Percentiles rank a stretch among this genome's conserved stretches.
These are phyloP conservation scores for Blastobotrys peoriensis DNA, from an alignment of 805 yeast genomes.

Conservation along the genomic window DNA sequence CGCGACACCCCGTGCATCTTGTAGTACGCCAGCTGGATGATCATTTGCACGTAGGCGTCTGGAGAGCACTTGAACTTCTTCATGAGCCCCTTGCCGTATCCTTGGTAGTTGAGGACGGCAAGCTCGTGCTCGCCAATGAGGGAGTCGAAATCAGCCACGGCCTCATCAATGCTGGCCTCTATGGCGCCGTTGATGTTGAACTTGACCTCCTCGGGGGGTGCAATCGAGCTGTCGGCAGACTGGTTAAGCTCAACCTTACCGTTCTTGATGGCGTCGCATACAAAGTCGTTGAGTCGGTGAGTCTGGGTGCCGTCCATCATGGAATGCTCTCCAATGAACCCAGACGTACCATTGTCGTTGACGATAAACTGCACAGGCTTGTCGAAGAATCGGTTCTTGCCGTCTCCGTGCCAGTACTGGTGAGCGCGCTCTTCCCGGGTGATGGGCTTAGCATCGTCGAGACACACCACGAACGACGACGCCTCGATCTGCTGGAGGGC, in stretches of 20 bases:
- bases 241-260: conserved; percentile 36
- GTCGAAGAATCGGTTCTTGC: conserved; percentile 83
- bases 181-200: conserved; percentile 54
- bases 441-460: conserved; percentile 67
- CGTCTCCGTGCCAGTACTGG: conserved; percentile 94
- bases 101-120: conserved; percentile 71
- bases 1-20: conserved; percentile 71
- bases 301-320: conserved; percentile 98
- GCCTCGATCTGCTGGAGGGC: conserved; percentile 65
- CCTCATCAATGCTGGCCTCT: conserved; percentile 46
- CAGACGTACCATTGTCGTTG: conserved; percentile 77
- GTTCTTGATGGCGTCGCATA: conserved; percentile 51
- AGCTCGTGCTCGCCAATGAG: conserved; percentile 66
- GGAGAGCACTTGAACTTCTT: conserved; percentile 84
- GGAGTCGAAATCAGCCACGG: conserved; percentile 49
- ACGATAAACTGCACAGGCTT: conserved; percentile 85
- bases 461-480: conserved; percentile 72
- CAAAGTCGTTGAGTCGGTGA: conserved; percentile 72
- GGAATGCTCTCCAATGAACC: conserved; percentile 94
- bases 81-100: conserved; percentile 80
- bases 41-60: conserved; percentile 87
- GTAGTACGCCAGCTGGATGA: conserved; percentile 85
- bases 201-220: conserved; percentile 32
- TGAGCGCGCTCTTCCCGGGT: conserved; percentile 79
- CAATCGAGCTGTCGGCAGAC: conserved; percentile 10